phyloP scores from a whole-genome alignment of 805 yeast species.

The Candida boleticola region DNA sequence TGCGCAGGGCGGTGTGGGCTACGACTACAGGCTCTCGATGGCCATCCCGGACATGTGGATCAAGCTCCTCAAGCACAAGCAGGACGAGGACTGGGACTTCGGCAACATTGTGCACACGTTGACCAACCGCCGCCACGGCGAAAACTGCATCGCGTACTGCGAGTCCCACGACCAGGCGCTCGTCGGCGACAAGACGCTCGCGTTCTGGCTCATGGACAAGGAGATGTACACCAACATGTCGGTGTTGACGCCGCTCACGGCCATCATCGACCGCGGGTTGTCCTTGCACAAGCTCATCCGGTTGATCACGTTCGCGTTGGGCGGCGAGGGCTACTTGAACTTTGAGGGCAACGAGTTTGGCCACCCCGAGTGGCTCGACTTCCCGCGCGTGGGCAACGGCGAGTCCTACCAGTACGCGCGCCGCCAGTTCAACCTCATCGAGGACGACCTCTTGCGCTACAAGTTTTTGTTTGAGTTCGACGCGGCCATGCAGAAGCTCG shows the following conservation, averaged over 20 bases:
- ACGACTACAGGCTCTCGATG: constrained; percentile 92
- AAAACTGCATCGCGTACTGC: constrained; percentile 86
- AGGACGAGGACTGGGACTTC: constrained; percentile 91
- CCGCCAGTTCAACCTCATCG: constrained; percentile 85
- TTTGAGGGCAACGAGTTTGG: constrained; percentile 99
- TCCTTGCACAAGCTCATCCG: constrained; percentile 90
- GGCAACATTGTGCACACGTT: constrained; percentile 75
- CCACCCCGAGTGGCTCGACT: constrained; percentile 98
- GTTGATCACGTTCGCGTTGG: constrained; percentile 81
- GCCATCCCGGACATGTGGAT: constrained; percentile 99
- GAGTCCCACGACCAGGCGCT: constrained; percentile 97
- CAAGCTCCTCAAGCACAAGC: constrained; percentile 77
- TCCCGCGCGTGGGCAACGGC: constrained; percentile 86
- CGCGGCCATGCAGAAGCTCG: constrained; percentile 76
- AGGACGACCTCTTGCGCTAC: constrained; percentile 79
- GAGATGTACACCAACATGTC: constrained; percentile 98
- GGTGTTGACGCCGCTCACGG: constrained; percentile 64
- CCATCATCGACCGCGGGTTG: constrained; percentile 83
- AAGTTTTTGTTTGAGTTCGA: constrained; percentile 80
- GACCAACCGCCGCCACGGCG: constrained; percentile 84
- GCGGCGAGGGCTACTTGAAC: constrained; percentile 95
- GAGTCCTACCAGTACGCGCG: constrained; percentile 93
- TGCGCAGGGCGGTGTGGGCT: constrained; percentile 81
- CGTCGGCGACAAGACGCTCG: constrained; percentile 94
- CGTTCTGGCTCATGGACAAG: constrained; percentile 98